phyloP scores from a whole-genome alignment of 768 basidiomycete genomes.

The Trametes villosa region DNA sequence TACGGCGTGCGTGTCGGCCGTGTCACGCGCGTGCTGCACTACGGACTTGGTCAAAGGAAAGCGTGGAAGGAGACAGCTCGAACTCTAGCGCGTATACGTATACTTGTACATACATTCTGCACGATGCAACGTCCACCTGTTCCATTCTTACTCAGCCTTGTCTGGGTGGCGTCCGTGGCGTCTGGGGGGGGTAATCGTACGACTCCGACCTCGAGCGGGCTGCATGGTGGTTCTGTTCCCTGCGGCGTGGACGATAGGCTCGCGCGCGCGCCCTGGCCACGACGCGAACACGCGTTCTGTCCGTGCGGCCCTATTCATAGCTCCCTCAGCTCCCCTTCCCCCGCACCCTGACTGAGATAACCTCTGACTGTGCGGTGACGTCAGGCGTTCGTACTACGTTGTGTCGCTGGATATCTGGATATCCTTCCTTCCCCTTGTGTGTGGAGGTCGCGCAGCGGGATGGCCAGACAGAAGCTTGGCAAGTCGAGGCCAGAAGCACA shows the following conservation, averaged over 20 bases:
- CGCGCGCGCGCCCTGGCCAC: not conserved
- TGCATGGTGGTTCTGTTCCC: conserved; percentile 11
- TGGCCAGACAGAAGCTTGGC: not conserved
- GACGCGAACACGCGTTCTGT: conserved; percentile 7
- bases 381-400: not conserved
- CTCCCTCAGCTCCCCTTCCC: not conserved
- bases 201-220: not conserved
- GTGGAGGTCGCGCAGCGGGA: too few species aligned
- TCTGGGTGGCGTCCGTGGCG: not conserved
- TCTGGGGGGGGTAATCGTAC: not conserved
- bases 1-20: not conserved
- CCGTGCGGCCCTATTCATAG: not conserved
- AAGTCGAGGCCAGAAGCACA: too few species aligned
- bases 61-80: conserved; percentile 1
- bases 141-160: not conserved
- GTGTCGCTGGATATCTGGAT: not conserved
- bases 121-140: conserved; percentile 7
- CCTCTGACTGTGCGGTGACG: not conserved
- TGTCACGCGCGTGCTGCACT: not conserved
- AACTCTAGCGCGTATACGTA: conserved; percentile 5
- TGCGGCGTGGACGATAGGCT: conserved; percentile 1
- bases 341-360: not conserved
- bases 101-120: conserved; percentile 17
- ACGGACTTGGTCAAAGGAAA: conserved; percentile 10
- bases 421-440: too few species aligned